Evolutionary conservation across 345 rosid species (phyloP).

Genomic region (Dimocarpus longan): DNA sequence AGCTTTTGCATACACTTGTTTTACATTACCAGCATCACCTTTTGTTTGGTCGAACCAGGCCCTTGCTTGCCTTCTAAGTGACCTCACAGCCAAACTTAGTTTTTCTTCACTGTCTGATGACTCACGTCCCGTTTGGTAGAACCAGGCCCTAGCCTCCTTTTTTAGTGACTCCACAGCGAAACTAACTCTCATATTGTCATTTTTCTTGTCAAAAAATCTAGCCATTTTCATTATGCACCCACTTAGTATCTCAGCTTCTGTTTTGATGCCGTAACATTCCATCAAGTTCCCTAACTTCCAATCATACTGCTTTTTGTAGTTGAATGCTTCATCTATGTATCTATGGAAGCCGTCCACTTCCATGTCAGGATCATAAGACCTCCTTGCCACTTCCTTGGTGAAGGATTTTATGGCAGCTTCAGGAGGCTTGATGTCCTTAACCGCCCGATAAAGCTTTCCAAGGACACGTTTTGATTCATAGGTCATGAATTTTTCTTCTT

Average conservation of each 20-base stretch:
- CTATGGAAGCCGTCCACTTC: conserved; percentile 29
- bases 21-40: background rate
- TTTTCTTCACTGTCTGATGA: conserved; percentile 16
- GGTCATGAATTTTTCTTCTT: conserved; percentile 5
- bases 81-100: conserved; percentile 9
- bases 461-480: conserved; percentile 27
- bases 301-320: conserved; percentile 22
- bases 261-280: conserved; percentile 31
- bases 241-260: conserved; percentile 33
- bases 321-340: conserved; percentile 12
- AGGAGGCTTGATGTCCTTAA: conserved; percentile 16
- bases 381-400: conserved; percentile 16
- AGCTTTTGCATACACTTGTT: conserved; percentile 23
- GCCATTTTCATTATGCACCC: conserved; percentile 27
- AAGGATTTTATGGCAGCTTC: conserved; percentile 13
- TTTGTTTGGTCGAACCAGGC: conserved; percentile 16
- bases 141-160: no score
- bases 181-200: no score
- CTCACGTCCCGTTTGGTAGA: no score
- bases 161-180: no score
- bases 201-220: conserved; percentile 11
- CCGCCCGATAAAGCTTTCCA: conserved; percentile 37
- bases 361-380: conserved; percentile 28
- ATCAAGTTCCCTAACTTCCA: conserved; percentile 25
- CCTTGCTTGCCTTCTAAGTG: conserved; percentile 24